phyloP scores from a whole-genome alignment of 352 stramenopile genomes.

The Pythium oligandrum region DNA sequence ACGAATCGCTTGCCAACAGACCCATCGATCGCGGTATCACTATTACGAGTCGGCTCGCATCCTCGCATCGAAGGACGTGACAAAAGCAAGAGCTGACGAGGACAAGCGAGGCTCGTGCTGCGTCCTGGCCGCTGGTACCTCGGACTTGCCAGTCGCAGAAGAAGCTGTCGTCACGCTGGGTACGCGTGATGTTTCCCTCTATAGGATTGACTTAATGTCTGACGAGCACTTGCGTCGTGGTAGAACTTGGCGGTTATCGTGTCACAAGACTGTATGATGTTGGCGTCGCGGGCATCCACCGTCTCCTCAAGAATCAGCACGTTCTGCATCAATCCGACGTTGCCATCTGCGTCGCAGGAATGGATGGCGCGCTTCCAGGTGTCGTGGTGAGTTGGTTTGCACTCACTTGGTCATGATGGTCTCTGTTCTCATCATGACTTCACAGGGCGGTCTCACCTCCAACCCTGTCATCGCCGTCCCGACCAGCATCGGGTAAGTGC shows the following conservation, averaged over 20 bases:
- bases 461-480: slow-evolving; percentile 87
- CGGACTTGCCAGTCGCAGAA: slow-evolving; percentile 94
- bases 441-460: slow-evolving; percentile 71
- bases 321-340: slow-evolving; percentile 86
- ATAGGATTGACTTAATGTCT: no score
- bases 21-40: slow-evolving; percentile 4
- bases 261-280: slow-evolving; percentile 90
- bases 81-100: not conserved
- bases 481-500: slow-evolving; percentile 91
- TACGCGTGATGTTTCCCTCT: slow-evolving; percentile 11
- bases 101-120: slow-evolving; percentile 17
- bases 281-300: slow-evolving; percentile 92
- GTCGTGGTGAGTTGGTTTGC: slow-evolving; percentile 84
- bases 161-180: slow-evolving; percentile 93
- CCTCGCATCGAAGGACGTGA: slow-evolving; percentile 42
- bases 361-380: slow-evolving; percentile 96
- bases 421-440: not conserved
- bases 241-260: slow-evolving; percentile 85
- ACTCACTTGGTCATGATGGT: not conserved
- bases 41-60: slow-evolving; percentile 76
- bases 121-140: slow-evolving; percentile 94
- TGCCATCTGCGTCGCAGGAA: slow-evolving; percentile 95
- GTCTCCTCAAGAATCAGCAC: slow-evolving; percentile 85
- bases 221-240: not conserved
- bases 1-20: not conserved